These are phyloP conservation scores for Naganishia sp. DNA, from an alignment of 1,284 basidiomycete species.

Conservation along the genomic window DNA sequence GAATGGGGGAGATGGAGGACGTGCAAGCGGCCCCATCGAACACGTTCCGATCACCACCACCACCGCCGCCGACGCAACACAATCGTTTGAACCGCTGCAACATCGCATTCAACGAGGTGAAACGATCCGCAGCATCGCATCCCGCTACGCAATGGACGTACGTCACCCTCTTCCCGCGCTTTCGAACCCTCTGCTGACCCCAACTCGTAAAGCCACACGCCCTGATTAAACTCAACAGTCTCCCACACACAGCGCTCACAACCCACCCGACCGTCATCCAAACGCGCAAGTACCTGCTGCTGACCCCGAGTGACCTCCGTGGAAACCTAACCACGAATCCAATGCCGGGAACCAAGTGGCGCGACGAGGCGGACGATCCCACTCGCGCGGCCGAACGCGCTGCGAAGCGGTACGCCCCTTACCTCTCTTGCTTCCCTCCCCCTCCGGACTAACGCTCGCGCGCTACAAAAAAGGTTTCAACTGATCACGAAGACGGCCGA, in stretches of 20 bases:
- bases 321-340: not conserved
- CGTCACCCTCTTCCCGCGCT: not conserved
- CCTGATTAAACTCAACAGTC: conserved; percentile 42
- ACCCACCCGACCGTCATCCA: conserved; percentile 37
- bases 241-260: conserved; percentile 40
- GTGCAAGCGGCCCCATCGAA: not conserved
- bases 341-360: not conserved
- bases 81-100: not conserved
- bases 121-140: conserved; percentile 25
- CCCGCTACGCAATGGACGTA: conserved; percentile 30
- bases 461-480: conserved; percentile 40
- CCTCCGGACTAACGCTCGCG: not conserved
- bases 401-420: conserved; percentile 38
- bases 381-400: conserved; percentile 37
- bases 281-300: conserved; percentile 33
- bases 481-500: conserved; percentile 44
- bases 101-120: conserved; percentile 30
- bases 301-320: conserved; percentile 22
- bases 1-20: not conserved
- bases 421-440: not conserved
- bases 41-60: too few species aligned
- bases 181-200: not conserved
- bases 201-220: conserved; percentile 34
- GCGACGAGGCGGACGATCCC: conserved; percentile 31
- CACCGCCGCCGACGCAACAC: not conserved